Conservation (phyloP, 768 basidiomycete genomes). For the Austroboletus eburneus region DNA sequence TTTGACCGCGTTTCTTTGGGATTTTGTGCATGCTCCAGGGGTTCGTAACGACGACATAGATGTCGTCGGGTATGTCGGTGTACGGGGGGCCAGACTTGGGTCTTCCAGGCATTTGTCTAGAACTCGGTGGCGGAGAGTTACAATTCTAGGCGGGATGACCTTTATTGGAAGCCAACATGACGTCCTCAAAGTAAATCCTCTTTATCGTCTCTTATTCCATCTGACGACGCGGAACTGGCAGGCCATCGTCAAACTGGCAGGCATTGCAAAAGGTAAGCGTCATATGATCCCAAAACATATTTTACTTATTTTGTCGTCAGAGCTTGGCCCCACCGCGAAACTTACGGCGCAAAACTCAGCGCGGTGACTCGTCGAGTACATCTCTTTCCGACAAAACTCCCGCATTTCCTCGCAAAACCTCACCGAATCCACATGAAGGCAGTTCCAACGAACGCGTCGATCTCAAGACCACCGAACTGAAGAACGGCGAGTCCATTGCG, state of each 20-base stretch:
- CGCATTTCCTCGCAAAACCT: slow-evolving; percentile 3
- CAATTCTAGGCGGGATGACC: no score
- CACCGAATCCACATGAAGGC: background rate
- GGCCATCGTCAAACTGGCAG: no score
- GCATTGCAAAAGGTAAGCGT: background rate
- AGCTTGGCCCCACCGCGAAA: slow-evolving; percentile 14
- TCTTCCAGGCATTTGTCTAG: slow-evolving; percentile 14
- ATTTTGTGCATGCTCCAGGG: slow-evolving; percentile 21
- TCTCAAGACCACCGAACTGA: slow-evolving; percentile 25
- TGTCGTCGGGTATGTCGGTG: slow-evolving; percentile 14
- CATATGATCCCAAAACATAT: background rate
- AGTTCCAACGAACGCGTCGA: slow-evolving; percentile 11
- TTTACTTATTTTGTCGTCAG: slow-evolving; percentile 1
- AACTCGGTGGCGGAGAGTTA: no score
- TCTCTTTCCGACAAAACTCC: background rate
- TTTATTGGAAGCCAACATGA: no score
- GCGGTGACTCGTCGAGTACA: background rate
- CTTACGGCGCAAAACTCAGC: slow-evolving; percentile 18
- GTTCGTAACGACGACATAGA: slow-evolving; percentile 21
- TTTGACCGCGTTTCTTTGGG: slow-evolving; percentile 5
- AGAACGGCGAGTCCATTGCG: slow-evolving; percentile 47
- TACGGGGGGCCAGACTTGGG: slow-evolving; percentile 28
- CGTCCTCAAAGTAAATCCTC: no score
- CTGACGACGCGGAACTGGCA: background rate
- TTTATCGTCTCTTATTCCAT: no score